Conservation (phyloP, 1,284 basidiomycete species). For the Tylopilus sp. region DNA sequence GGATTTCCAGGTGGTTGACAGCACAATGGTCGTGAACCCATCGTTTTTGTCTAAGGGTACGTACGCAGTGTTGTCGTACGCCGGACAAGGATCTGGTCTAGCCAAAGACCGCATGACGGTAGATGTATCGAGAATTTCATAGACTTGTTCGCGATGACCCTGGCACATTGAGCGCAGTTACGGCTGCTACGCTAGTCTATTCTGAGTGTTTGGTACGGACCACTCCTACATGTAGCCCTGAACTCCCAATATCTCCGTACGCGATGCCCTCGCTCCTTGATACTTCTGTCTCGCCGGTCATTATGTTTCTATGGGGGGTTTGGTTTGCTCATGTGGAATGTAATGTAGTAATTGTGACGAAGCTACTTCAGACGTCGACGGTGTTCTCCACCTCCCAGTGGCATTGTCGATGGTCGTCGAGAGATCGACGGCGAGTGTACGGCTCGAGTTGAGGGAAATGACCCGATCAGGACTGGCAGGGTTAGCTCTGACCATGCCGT, state of each 20-base stretch:
- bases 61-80: slow-evolving; percentile 46
- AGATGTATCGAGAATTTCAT: slow-evolving; percentile 32
- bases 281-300: slow-evolving; percentile 67
- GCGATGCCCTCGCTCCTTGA: slow-evolving; percentile 62
- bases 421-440: no score
- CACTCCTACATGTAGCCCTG: no score
- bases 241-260: slow-evolving; percentile 61
- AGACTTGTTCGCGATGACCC: no score
- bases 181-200: no score
- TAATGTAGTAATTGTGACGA: no score
- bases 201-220: slow-evolving; percentile 66
- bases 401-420: no score
- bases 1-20: slow-evolving; percentile 54
- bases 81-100: slow-evolving; percentile 30
- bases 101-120: slow-evolving; percentile 36
- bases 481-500: slow-evolving; percentile 14
- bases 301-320: no score
- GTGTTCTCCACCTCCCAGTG: no score
- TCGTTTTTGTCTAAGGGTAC: slow-evolving; percentile 59
- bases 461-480: background rate
- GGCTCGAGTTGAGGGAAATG: background rate
- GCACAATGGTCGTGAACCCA: slow-evolving; percentile 68
- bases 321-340: no score
- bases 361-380: no score
- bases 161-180: no score